Conservation (phyloP, 768 basidiomycete genomes). For the Psilocybe tampanensis region DNA sequence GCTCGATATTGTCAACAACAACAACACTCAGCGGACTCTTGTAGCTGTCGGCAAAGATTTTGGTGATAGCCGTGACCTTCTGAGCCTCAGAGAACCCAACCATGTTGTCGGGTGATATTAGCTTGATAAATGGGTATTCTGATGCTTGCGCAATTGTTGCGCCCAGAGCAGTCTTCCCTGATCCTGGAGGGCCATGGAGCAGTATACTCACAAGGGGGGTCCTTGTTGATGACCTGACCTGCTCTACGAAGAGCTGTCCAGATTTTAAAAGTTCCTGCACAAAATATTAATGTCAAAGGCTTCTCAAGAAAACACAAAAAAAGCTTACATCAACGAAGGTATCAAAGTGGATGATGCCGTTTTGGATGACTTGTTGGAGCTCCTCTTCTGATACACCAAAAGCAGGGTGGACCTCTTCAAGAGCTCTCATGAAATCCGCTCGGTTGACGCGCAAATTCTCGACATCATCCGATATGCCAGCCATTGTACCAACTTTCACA, state of each 20-base stretch:
- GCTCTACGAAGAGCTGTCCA: slow-evolving; percentile 88
- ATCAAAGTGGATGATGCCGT: slow-evolving; percentile 94
- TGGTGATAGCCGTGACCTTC: slow-evolving; percentile 90
- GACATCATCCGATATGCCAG: slow-evolving; percentile 94
- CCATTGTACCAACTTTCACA: slow-evolving; percentile 97
- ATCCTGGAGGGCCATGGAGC: slow-evolving; percentile 85
- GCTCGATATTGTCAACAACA: slow-evolving; percentile 93
- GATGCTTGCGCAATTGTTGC: slow-evolving; percentile 93
- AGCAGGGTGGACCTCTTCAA: slow-evolving; percentile 94
- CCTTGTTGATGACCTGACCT: slow-evolving; percentile 86
- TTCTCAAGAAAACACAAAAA: background rate
- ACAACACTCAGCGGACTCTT: slow-evolving; percentile 97
- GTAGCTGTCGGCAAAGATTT: slow-evolving; percentile 93
- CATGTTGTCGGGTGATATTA: slow-evolving; percentile 96
- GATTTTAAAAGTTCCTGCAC: slow-evolving; percentile 84
- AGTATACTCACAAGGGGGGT: slow-evolving; percentile 92
- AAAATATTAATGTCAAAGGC: background rate
- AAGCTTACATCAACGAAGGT: slow-evolving; percentile 69
- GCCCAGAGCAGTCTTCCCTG: slow-evolving; percentile 94
- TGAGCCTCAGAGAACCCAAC: slow-evolving; percentile 92
- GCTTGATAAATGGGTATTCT: slow-evolving; percentile 97
- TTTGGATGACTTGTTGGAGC: slow-evolving; percentile 87
- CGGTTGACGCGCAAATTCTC: slow-evolving; percentile 90
- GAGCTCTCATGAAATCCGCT: slow-evolving; percentile 84
- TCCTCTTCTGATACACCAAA: slow-evolving; percentile 99